These are phyloP conservation scores for Gillenia trifoliata DNA, from an alignment of 306 rosid genomes.

Conservation along the genomic window DNA sequence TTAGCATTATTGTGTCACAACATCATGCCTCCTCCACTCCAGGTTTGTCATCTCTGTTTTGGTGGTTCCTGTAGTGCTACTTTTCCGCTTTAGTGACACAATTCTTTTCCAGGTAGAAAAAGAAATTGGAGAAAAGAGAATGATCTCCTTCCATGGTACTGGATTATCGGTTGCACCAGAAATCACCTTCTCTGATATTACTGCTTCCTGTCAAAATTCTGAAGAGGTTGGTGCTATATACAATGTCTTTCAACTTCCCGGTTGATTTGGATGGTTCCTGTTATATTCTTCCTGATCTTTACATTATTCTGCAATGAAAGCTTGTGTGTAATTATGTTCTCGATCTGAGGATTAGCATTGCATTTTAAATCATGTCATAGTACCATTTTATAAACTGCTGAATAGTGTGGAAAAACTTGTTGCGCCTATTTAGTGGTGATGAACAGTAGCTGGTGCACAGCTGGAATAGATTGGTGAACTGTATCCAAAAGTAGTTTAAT, in stretches of 20 bases:
- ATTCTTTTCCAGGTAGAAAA: constrained; percentile 65
- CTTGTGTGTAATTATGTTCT: not conserved
- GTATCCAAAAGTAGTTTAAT: not conserved
- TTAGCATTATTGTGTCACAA: constrained; percentile 73
- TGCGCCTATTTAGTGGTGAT: not conserved
- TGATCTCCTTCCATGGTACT: constrained; percentile 64
- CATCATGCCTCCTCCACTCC: constrained; percentile 94
- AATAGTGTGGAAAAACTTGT: not conserved
- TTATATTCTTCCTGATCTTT: not conserved
- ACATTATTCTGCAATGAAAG: not conserved
- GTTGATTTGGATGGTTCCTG: constrained; percentile 11
- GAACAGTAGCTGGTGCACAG: not conserved
- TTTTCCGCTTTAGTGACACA: constrained; percentile 11
- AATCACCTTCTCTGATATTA: constrained; percentile 46
- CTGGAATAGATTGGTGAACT: not conserved
- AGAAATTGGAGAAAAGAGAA: constrained; percentile 90
- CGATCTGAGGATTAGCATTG: not conserved
- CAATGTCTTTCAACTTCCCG: constrained; percentile 9
- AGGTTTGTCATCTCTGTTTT: constrained; percentile 42
- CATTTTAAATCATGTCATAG: not conserved
- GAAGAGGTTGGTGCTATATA: constrained; percentile 59
- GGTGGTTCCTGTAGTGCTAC: constrained; percentile 14
- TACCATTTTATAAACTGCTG: not conserved
- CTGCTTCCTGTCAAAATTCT: constrained; percentile 43
- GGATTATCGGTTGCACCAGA: constrained; percentile 78